Base-by-base conservation (phyloP, 768 basidiomycete genomes). In the Rhodocollybia butyracea region DNA sequence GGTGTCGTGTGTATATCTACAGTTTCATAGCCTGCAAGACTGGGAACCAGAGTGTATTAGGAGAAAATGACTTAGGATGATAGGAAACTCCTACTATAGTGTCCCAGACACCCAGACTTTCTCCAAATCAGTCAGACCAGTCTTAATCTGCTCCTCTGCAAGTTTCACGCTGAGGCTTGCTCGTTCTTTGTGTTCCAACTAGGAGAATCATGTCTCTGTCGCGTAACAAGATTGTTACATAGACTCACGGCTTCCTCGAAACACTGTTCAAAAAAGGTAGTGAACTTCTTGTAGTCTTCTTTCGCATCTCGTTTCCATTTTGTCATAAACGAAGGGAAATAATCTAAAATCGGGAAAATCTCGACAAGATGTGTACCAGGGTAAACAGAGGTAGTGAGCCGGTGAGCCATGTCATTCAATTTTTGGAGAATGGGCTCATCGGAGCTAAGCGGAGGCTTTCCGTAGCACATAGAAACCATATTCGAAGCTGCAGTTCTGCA, bases 331-430 rank as follows among this genome's bases (percentile, higher is more conserved):
- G 34, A 5, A 32, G 53, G 53, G 17, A 54, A 22, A 27, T 54
- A 46, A n/a, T 46, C n/a, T 15, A 54, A 5, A 13, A 43, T 17
- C 22, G 53, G 41, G 0, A 54, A 13, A 11, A 54, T 4, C 13
- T 54, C 42, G 15, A 54, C 53, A 21, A 45, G 43, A 38, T 54
- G 24, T 24, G 53, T 43, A 4, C 53, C 53, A 34, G 53, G 53
- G 38, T 31, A 46, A 10, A 46, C 13, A 8, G 53, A 41, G 17
- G 6, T 36, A 17, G 53, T 53, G n/a, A 54, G 46, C 4, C 42
- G 40, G 13, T 36, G 42, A 22, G 26, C 53, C 17, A 46, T 45
- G 24, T 53, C 22, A 19, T 12, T 42, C 15, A 54, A 43, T 7
- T 41, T 36, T 24, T 43, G n/a, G n/a, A 53, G 39, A 15, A 40